phyloP scores from a whole-genome alignment of 345 rosid genomes.

The Cardamine occulta region DNA sequence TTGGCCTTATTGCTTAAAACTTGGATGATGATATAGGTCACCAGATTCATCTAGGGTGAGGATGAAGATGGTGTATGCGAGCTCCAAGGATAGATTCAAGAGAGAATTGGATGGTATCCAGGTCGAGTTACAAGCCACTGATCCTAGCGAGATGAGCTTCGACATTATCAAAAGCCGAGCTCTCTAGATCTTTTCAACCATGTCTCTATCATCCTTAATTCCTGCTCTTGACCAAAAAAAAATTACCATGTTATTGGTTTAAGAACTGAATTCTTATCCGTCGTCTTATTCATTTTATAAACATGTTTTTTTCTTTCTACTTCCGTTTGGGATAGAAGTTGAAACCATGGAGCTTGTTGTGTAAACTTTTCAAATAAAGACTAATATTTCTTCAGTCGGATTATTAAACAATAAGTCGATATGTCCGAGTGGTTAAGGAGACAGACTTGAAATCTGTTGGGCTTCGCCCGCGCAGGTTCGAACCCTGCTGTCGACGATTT shows the following conservation, averaged over 20 bases:
- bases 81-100: slow-evolving; percentile 75
- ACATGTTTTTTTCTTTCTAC: neutral
- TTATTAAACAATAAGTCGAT: slow-evolving; percentile 49
- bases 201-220: slow-evolving; percentile 3
- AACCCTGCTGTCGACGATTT: slow-evolving; percentile 83
- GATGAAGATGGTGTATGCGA: slow-evolving; percentile 79
- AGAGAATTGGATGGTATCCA: slow-evolving; percentile 77
- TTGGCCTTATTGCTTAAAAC: neutral
- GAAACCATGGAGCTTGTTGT: slow-evolving; percentile 9
- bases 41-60: slow-evolving; percentile 72
- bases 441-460: slow-evolving; percentile 96
- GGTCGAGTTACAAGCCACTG: slow-evolving; percentile 75
- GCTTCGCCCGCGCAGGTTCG: slow-evolving; percentile 86
- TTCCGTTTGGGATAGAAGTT: slow-evolving; percentile 9
- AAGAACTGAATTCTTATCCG: neutral
- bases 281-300: slow-evolving; percentile 15
- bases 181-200: slow-evolving; percentile 24
- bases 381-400: rapidly evolving
- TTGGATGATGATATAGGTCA: slow-evolving; percentile 51
- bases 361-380: slow-evolving; percentile 1
- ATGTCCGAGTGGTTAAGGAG: slow-evolving; percentile 99
- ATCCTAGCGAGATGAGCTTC: slow-evolving; percentile 79
- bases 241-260: slow-evolving; percentile 20
- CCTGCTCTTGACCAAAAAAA: neutral
- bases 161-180: slow-evolving; percentile 64